Conservation (phyloP, 140 eudicot species). For the Bidens hawaiensis region DNA sequence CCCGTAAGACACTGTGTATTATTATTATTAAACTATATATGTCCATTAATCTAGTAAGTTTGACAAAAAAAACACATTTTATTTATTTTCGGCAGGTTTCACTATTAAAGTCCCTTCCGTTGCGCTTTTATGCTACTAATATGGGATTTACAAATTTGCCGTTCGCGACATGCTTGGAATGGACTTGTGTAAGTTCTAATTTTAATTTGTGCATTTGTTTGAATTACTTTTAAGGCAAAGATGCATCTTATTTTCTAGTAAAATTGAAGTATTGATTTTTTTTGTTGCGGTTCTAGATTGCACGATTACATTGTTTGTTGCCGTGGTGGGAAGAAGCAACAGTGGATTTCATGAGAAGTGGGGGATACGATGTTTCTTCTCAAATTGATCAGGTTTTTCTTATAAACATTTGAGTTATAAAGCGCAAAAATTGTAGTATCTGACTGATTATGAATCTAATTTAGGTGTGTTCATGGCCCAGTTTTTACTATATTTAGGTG, state of each 20-base stretch:
- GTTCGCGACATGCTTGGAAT: slow-evolving; percentile 57
- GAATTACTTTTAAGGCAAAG: neutral
- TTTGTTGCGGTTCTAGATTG: slow-evolving; percentile 42
- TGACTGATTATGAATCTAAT: neutral
- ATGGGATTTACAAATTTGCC: slow-evolving; percentile 50
- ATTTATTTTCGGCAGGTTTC: slow-evolving; percentile 47
- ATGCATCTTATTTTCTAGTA: neutral
- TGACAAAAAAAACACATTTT: neutral
- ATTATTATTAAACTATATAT: neutral
- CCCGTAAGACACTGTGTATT: too few species aligned
- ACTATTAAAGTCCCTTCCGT: slow-evolving; percentile 55
- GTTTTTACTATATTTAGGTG: too few species aligned
- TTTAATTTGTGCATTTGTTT: neutral
- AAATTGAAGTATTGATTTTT: neutral
- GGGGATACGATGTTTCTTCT: slow-evolving; percentile 72
- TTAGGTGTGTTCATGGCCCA: too few species aligned
- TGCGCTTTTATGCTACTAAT: slow-evolving; percentile 76
- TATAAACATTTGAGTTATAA: neutral
- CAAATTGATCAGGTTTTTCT: slow-evolving; percentile 61
- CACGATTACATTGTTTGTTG: slow-evolving; percentile 70
- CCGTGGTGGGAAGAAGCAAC: slow-evolving; percentile 96
- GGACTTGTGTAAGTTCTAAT: slow-evolving; percentile 59
- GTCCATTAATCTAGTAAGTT: neutral
- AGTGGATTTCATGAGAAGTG: slow-evolving; percentile 79
- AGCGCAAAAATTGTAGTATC: neutral